Percentiles rank a stretch among this genome's conserved stretches.
phyloP scores from a whole-genome alignment of 73 alveolate genomes.

The Paraurostyla sp. region DNA sequence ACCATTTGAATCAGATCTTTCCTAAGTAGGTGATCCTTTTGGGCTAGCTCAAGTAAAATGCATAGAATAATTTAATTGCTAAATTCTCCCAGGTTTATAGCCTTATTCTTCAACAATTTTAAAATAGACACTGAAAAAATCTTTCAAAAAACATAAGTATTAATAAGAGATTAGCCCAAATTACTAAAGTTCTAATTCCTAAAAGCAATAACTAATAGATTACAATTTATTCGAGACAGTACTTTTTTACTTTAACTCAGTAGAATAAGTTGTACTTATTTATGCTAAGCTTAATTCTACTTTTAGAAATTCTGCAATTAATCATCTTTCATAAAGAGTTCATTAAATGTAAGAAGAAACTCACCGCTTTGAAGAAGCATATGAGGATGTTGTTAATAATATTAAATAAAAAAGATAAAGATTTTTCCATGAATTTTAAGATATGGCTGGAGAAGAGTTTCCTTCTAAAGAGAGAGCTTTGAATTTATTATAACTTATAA shows the following conservation, averaged over 20 bases:
- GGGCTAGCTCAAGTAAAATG: neutral
- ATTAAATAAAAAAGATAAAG: constrained; percentile 78
- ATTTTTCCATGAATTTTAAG: constrained; percentile 76
- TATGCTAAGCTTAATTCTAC: neutral
- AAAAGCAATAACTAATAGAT: neutral
- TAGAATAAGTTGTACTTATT: neutral
- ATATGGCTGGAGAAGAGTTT: constrained; percentile 51
- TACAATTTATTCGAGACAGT: neutral
- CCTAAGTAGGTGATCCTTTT: constrained; percentile 39
- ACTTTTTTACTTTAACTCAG: neutral
- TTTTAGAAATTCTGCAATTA: neutral
- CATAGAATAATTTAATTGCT: neutral
- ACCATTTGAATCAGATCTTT: neutral
- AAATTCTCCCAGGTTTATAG: neutral
- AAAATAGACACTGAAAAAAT: neutral
- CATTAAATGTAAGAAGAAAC: constrained; percentile 73
- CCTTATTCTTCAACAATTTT: neutral
- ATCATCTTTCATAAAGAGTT: constrained; percentile 53
- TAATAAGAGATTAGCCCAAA: neutral
- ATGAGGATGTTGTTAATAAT: constrained; percentile 72
- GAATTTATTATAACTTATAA: constrained; percentile 72
- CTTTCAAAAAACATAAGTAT: too few species aligned
- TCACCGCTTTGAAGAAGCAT: constrained; percentile 78
- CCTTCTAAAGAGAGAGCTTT: constrained; percentile 87
- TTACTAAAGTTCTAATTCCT: neutral